phyloP scores from a whole-genome alignment of 2,329 filamentous ascomycete species.

The Fusarium sp. region DNA sequence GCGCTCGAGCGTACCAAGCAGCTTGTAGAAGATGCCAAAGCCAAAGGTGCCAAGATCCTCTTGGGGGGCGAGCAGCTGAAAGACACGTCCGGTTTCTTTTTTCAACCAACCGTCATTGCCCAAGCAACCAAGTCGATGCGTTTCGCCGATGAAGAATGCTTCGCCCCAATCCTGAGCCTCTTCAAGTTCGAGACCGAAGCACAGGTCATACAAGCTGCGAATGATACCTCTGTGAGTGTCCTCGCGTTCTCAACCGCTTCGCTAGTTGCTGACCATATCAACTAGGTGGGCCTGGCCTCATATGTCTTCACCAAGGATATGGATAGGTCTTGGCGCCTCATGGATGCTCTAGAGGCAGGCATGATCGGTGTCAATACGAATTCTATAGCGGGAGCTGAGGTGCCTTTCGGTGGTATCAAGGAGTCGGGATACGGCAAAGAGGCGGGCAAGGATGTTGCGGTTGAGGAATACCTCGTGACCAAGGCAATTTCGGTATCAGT shows the following conservation, averaged over 20 bases:
- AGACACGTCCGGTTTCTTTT: conserved; percentile 61
- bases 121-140: not conserved
- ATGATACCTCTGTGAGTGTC: no score
- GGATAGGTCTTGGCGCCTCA: not conserved
- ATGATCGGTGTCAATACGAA: conserved; percentile 2
- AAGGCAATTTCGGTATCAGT: no score
- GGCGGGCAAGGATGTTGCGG: conserved; percentile 10
- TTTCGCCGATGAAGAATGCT: not conserved
- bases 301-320: conserved; percentile 11
- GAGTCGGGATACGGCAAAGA: conserved; percentile 15
- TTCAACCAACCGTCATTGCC: conserved; percentile 54
- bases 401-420: conserved; percentile 15
- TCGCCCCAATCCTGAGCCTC: not conserved
- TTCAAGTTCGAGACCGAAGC: not conserved
- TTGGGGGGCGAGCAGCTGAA: no score
- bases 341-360: conserved; percentile 8
- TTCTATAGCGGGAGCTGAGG: not conserved
- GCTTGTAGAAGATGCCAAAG: no score
- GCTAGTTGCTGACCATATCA: not conserved
- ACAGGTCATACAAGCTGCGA: not conserved
- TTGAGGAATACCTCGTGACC: conserved; percentile 4
- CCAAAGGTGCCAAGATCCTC: no score
- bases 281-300: not conserved
- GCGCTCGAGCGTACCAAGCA: no score
- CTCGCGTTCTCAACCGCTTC: no score